Evolutionary conservation across 257 asterid genomes (phyloP).

Genomic region (Jacaranda copaia): DNA sequence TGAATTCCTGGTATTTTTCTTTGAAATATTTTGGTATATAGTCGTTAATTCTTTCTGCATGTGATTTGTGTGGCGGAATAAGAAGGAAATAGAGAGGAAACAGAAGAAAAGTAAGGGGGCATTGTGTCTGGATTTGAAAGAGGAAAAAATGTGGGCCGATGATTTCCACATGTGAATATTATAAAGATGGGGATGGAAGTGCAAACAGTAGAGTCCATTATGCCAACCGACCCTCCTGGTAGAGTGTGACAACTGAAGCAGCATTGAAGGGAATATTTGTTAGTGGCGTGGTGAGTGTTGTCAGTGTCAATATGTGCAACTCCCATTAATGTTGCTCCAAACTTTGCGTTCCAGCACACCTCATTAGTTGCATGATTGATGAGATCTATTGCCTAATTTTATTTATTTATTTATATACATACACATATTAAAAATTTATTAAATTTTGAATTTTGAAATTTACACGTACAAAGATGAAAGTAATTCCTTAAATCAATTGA

Average conservation of each 20-base stretch:
- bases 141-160: constrained; percentile 32
- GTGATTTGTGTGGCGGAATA: constrained; percentile 22
- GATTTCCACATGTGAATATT: constrained; percentile 34
- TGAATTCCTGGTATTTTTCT: neutral
- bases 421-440: too few relatives aligned
- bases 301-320: neutral
- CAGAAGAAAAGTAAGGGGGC: neutral
- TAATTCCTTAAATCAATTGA: too few relatives aligned
- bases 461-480: too few relatives aligned
- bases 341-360: too few relatives aligned
- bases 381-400: too few relatives aligned
- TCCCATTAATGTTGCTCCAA: too few relatives aligned
- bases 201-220: neutral
- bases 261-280: neutral
- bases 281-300: neutral
- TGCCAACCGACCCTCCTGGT: neutral
- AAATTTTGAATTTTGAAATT: too few relatives aligned
- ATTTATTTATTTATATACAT: too few relatives aligned
- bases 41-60: constrained; percentile 11
- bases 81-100: constrained; percentile 1
- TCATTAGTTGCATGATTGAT: too few relatives aligned
- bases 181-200: neutral
- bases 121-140: neutral
- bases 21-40: neutral
- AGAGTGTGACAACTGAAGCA: neutral